phyloP scores from a whole-genome alignment of 306 rosid genomes.

The Malus domestica region DNA sequence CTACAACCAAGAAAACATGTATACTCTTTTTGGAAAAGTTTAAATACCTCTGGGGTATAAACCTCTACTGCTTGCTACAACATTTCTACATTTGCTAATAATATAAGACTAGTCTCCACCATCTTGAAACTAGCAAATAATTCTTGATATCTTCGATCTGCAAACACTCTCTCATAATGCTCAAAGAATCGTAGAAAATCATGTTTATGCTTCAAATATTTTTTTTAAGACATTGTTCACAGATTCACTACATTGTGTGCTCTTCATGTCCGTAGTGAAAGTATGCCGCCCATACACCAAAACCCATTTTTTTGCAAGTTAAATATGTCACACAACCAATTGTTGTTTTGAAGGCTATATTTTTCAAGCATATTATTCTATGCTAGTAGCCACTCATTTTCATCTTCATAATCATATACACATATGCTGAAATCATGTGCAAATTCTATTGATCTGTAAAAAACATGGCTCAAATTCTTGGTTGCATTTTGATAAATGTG shows the following conservation, averaged over 20 bases:
- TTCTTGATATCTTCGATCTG: too few relatives aligned
- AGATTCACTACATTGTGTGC: background rate
- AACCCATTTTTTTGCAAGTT: background rate
- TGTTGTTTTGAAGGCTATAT: background rate
- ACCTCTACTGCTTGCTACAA: background rate
- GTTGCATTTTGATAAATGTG: constrained; percentile 2
- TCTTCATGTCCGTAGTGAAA: background rate
- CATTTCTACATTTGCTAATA: background rate
- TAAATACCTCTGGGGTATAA: background rate
- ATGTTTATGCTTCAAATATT: background rate
- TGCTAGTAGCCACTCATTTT: constrained; percentile 2
- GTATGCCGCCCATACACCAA: background rate
- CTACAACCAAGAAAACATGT: background rate
- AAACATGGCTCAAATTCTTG: background rate
- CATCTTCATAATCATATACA: constrained; percentile 6
- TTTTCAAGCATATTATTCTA: constrained; percentile 2
- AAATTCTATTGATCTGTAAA: background rate
- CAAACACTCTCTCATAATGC: too few relatives aligned
- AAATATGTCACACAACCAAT: background rate
- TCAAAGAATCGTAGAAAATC: background rate
- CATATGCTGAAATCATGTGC: background rate
- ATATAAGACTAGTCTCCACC: too few relatives aligned
- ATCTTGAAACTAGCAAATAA: too few relatives aligned
- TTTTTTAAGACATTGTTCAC: background rate
- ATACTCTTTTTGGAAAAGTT: background rate